Evolutionary conservation across 352 stramenopile genomes (phyloP).

Genomic region (Globisporangium camurandrum): DNA sequence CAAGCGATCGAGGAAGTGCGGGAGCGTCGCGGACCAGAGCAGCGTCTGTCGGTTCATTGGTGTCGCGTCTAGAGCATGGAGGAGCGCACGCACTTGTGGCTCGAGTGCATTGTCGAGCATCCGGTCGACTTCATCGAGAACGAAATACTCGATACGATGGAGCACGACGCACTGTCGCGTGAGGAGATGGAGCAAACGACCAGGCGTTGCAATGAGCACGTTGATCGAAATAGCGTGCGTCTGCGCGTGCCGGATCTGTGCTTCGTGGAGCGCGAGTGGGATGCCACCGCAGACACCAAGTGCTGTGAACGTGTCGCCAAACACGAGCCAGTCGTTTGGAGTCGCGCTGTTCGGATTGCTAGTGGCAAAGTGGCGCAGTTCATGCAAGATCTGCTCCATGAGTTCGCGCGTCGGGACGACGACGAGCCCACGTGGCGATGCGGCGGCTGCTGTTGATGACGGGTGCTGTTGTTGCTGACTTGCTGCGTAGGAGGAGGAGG

Average conservation of each 20-base stretch:
- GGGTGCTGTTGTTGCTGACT: background rate
- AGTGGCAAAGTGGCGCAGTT: constrained; percentile 28
- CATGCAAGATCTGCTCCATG: constrained; percentile 90
- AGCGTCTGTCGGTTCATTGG: constrained; percentile 53
- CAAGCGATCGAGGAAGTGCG: constrained; percentile 84
- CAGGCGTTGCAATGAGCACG: constrained; percentile 46
- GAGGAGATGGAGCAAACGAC: constrained; percentile 46
- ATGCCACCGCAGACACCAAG: constrained; percentile 46
- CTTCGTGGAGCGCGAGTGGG: constrained; percentile 23
- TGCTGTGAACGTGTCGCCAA: constrained; percentile 10
- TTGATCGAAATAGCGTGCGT: background rate
- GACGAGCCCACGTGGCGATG: constrained; percentile 64
- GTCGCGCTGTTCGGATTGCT: background rate
- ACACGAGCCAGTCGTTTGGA: constrained; percentile 27
- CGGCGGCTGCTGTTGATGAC: background rate
- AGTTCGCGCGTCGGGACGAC: constrained; percentile 95
- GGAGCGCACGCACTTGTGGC: constrained; percentile 91
- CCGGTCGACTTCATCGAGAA: constrained; percentile 96
- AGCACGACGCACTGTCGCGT: constrained; percentile 20
- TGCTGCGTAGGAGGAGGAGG: constrained; percentile 35
- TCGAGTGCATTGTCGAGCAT: constrained; percentile 92
- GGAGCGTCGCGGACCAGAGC: constrained; percentile 95
- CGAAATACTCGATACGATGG: constrained; percentile 38
- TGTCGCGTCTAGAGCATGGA: constrained; percentile 20
- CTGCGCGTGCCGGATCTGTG: constrained; percentile 8